Evolutionary conservation across 2,329 filamentous ascomycete species (phyloP).

Genomic region (Pleomassaria siparia): DNA sequence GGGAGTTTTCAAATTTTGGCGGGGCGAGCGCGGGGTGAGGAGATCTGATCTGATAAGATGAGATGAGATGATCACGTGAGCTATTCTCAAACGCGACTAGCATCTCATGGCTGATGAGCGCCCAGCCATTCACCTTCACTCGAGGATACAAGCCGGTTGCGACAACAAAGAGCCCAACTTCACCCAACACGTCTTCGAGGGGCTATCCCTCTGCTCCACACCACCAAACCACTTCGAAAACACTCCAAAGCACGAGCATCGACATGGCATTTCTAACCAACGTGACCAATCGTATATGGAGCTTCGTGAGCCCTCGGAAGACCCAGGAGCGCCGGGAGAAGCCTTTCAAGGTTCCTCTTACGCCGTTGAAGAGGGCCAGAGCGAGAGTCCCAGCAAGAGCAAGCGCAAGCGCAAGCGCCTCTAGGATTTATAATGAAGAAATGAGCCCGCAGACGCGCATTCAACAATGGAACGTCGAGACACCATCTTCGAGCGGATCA

Average conservation of each 20-base stretch:
- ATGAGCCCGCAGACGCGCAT: slow-evolving; percentile 39
- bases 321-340: slow-evolving; percentile 39
- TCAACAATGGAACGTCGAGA: slow-evolving; percentile 24
- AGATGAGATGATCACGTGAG: not conserved
- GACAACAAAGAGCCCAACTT: slow-evolving; percentile 1
- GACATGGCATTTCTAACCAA: slow-evolving; percentile 35
- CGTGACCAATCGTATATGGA: slow-evolving; percentile 44
- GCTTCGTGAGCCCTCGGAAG: slow-evolving; percentile 47
- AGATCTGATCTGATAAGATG: not conserved
- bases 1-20: slow-evolving; percentile 22
- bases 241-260: not conserved
- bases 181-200: not conserved
- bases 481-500: slow-evolving; percentile 13
- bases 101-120: no score
- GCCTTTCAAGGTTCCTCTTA: slow-evolving; percentile 39
- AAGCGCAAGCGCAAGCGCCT: no score
- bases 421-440: slow-evolving; percentile 14
- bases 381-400: slow-evolving; percentile 1
- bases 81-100: not conserved
- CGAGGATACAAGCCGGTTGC: not conserved
- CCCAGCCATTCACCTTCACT: not conserved
- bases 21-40: not conserved
- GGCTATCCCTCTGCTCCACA: not conserved
- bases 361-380: slow-evolving; percentile 13
- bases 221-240: not conserved